Base-by-base conservation (phyloP, 2,329 filamentous ascomycete genomes). In the Xylaria sp. region DNA sequence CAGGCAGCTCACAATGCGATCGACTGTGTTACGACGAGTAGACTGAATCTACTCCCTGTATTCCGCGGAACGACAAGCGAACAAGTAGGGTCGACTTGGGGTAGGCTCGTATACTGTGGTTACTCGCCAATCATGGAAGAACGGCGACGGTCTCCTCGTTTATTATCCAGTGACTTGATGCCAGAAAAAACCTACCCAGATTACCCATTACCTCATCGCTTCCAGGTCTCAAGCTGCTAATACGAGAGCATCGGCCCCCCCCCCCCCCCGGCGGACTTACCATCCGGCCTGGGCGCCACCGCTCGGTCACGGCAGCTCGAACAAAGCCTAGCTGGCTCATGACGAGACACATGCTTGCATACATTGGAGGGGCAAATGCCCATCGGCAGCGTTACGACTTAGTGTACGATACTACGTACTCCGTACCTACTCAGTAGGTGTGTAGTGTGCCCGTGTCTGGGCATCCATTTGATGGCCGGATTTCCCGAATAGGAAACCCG, bases 401-500 rank as follows among this genome's bases (percentile, higher is more conserved):
- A 50, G 6, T 23, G 9, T 25, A 25, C 23, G 23, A 25, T 25
- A 25, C 23, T 25, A 25, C 28, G 28, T 28, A 6, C 28, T 28
- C 3, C 2, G 28, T 28, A 28, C 28, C 28, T 28, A 28, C 28
- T 28, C 28, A 28, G 28, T 28, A 28, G 28, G 28, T 28, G 5
- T 28, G 46, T 50, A 12, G n/a, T 25, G 46, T 48, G 46, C 44
- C 15, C 28, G 28, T 28, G n/a, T 54, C 25, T 54, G 25, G 25
- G 37, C 55, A 23, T 32, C 60, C 23, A 34, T 32, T 61, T 39
- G 15, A 7, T 63, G 59, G 56, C 44, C 68, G 70, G 70, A 12
- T 63, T 70, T 23, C 70, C 64, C 10, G 39, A 68, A 56, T 37
- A 32, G 70, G 70, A 58, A 72, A 72, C 4, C 70, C 70, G 70